A percentile compares a stretch with the other conserved stretches of the same genome.
phyloP scores from a whole-genome alignment of 345 rosid species.

The Aegle marmelos region DNA sequence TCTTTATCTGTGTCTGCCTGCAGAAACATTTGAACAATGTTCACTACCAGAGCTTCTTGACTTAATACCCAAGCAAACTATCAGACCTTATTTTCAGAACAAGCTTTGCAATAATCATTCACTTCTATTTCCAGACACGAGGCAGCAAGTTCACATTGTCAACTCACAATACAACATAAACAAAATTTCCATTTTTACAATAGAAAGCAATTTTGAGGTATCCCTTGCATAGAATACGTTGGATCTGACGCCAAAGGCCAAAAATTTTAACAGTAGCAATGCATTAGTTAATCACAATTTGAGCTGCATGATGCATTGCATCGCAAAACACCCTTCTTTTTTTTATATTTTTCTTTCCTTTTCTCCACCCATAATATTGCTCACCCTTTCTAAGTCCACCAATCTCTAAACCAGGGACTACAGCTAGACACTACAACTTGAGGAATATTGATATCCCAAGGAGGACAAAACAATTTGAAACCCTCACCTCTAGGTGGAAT shows the following conservation, averaged over 20 bases:
- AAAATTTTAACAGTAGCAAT: neutral
- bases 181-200: neutral
- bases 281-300: neutral
- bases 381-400: neutral
- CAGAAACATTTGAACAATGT: conserved; percentile 12
- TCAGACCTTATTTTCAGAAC: neutral
- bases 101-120: neutral
- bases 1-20: conserved; percentile 95
- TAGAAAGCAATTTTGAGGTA: neutral
- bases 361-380: neutral
- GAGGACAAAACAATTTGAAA: neutral
- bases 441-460: neutral
- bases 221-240: neutral
- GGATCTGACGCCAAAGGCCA: neutral
- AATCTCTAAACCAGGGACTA: neutral
- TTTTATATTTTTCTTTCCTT: neutral
- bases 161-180: neutral
- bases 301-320: neutral
- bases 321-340: neutral
- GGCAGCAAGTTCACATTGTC: neutral
- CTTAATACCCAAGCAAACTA: neutral
- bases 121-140: neutral
- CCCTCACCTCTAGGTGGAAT: neutral
- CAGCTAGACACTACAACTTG: neutral
- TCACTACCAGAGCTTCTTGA: neutral